phyloP scores from a whole-genome alignment of 2,329 filamentous ascomycete species.

The Pseudonectria buxi region DNA sequence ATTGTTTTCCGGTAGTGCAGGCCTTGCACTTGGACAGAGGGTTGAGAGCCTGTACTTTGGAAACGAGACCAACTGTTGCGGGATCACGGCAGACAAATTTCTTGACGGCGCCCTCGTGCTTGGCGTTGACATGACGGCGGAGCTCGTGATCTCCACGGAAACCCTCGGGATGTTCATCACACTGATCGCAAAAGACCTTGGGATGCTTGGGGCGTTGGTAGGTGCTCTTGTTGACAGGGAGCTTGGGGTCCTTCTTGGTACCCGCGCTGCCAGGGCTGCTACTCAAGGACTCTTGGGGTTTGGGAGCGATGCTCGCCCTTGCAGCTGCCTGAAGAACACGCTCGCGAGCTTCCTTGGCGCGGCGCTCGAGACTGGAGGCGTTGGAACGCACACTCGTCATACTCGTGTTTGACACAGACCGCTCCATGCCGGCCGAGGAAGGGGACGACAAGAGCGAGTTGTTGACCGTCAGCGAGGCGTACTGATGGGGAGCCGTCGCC shows the following conservation, averaged over 20 bases:
- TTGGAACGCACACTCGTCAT: constrained; percentile 36
- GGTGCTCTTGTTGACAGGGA: constrained; percentile 35
- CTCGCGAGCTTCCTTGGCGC: constrained; percentile 41
- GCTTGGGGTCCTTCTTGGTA: constrained; percentile 35
- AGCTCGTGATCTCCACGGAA: constrained; percentile 85
- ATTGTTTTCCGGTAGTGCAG: constrained; percentile 69
- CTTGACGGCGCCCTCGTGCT: constrained; percentile 54
- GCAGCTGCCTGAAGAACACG: constrained; percentile 41
- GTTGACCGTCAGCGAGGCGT: constrained; percentile 21
- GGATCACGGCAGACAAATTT: constrained; percentile 56
- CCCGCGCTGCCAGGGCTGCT: constrained; percentile 1
- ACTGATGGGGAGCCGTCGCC: constrained; percentile 18
- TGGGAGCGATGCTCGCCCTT: constrained; percentile 34
- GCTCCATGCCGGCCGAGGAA: constrained; percentile 36
- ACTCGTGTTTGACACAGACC: constrained; percentile 41
- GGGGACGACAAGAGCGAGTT: constrained; percentile 22
- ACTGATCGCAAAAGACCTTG: constrained; percentile 64
- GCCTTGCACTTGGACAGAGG: constrained; percentile 78
- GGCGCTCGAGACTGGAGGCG: constrained; percentile 36
- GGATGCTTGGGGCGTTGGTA: constrained; percentile 60
- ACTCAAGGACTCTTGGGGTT: constrained; percentile 25
- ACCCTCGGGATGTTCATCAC: constrained; percentile 65
- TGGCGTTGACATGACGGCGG: constrained; percentile 56
- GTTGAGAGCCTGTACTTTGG: constrained; percentile 45
- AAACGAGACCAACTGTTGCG: constrained; percentile 28